Evolutionary conservation across 306 rosid genomes (phyloP).

Genomic region (Nissolia schottii): DNA sequence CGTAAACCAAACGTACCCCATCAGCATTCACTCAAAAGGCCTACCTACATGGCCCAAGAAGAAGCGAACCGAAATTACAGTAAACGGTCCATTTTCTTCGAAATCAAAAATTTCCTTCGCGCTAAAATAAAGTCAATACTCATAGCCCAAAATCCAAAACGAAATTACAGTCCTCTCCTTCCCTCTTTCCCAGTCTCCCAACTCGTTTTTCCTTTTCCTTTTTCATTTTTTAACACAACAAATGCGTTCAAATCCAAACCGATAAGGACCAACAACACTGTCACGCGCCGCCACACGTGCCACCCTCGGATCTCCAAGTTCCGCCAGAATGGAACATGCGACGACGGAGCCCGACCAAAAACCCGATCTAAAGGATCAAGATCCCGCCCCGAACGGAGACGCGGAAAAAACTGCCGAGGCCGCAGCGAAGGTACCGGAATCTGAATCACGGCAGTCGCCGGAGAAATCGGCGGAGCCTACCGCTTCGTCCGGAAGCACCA

Average conservation of each 20-base stretch:
- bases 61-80: too few relatives aligned
- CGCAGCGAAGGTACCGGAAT: background rate
- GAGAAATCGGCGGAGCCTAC: slow-evolving; percentile 8
- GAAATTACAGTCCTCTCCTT: background rate
- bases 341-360: slow-evolving; percentile 27
- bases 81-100: too few relatives aligned
- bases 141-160: background rate
- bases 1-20: too few relatives aligned
- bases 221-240: background rate
- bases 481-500: slow-evolving; percentile 31
- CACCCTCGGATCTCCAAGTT: background rate
- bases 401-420: background rate
- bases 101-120: background rate
- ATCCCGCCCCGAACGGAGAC: slow-evolving; percentile 3
- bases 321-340: background rate
- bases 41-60: too few relatives aligned
- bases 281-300: background rate
- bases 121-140: background rate
- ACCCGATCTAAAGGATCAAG: slow-evolving; percentile 21
- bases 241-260: background rate
- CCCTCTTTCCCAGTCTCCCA: background rate
- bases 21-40: too few relatives aligned
- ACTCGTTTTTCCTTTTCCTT: background rate
- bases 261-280: background rate
- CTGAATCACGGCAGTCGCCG: slow-evolving; percentile 3